Percentiles rank a stretch among this genome's conserved stretches.
Conservation (phyloP, 2,329 filamentous ascomycete genomes). For the Fusarium buharicum region DNA sequence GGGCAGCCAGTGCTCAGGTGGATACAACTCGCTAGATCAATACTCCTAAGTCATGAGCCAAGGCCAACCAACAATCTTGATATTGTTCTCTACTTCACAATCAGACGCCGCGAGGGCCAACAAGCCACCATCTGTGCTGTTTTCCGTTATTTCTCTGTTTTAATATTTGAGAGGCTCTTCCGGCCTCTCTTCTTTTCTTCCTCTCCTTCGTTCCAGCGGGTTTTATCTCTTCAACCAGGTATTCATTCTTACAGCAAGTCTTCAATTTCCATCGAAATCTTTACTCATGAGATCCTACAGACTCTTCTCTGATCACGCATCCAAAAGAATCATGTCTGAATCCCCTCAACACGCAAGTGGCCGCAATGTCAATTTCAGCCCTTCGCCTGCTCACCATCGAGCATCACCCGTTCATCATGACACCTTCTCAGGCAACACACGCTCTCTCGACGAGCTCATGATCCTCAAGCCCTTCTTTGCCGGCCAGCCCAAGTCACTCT, state of each 20-base stretch:
- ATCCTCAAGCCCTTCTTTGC: constrained; percentile 53
- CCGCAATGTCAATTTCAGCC: constrained; percentile 33
- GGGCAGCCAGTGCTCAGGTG: constrained; percentile 22
- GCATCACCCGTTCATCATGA: constrained; percentile 26
- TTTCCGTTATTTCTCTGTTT: constrained; percentile 8
- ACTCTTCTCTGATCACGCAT: constrained; percentile 25
- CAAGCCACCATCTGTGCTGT: constrained; percentile 20
- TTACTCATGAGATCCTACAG: constrained; percentile 23
- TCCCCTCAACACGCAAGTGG: constrained; percentile 6
- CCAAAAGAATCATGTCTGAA: constrained; percentile 32
- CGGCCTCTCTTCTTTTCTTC: background rate
- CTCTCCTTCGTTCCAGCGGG: constrained; percentile 1
- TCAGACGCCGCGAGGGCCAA: constrained; percentile 36
- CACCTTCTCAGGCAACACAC: constrained; percentile 25
- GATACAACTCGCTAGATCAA: constrained; percentile 14
- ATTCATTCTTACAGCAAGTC: background rate
- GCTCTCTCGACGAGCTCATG: constrained; percentile 45
- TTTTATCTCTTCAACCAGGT: constrained; percentile 8
- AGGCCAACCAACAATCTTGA: constrained; percentile 37
- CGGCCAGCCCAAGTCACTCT: constrained; percentile 65
- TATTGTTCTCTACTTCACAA: constrained; percentile 48
- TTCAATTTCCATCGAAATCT: background rate
- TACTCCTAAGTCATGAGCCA: constrained; percentile 26
- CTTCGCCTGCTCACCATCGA: constrained; percentile 33
- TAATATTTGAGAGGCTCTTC: background rate